Conservation (phyloP, 768 basidiomycete genomes). For the Termitomyces bulborhizus region DNA sequence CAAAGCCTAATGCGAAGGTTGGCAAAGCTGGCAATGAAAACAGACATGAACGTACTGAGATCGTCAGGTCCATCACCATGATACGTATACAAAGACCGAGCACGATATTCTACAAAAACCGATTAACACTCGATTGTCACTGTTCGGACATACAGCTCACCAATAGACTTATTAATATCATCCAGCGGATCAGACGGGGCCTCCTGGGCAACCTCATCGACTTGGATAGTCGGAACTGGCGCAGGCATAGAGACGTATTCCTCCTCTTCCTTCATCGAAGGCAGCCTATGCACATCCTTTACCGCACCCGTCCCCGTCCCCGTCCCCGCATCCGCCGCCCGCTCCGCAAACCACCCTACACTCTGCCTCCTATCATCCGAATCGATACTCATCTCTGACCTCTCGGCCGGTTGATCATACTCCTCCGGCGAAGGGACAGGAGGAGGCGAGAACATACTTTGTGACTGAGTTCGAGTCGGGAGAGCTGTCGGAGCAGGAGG, state of each 20-base stretch:
- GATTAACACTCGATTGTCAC: background rate
- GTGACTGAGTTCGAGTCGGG: background rate
- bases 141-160: constrained; percentile 31
- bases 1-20: constrained; percentile 50
- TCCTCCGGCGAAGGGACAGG: constrained; percentile 1
- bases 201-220: constrained; percentile 38
- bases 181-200: constrained; percentile 46
- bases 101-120: constrained; percentile 51
- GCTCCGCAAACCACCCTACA: constrained; percentile 87
- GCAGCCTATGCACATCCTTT: constrained; percentile 31
- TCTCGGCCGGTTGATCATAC: constrained; percentile 22
- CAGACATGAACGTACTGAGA: constrained; percentile 50
- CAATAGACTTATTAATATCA: constrained; percentile 62
- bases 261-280: constrained; percentile 50
- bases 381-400: constrained; percentile 21
- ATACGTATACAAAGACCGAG: constrained; percentile 79
- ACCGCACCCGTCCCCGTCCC: constrained; percentile 16
- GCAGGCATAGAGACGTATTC: constrained; percentile 25
- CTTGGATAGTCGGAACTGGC: constrained; percentile 57
- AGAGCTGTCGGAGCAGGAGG: background rate
- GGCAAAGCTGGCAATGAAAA: background rate
- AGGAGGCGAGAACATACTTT: constrained; percentile 16
- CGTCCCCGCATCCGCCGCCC: constrained; percentile 66
- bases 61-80: constrained; percentile 86
- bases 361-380: constrained; percentile 57